These are phyloP conservation scores for Trypanosoma lewisi DNA, from an alignment of 208 protist species.

Conservation along the genomic window DNA sequence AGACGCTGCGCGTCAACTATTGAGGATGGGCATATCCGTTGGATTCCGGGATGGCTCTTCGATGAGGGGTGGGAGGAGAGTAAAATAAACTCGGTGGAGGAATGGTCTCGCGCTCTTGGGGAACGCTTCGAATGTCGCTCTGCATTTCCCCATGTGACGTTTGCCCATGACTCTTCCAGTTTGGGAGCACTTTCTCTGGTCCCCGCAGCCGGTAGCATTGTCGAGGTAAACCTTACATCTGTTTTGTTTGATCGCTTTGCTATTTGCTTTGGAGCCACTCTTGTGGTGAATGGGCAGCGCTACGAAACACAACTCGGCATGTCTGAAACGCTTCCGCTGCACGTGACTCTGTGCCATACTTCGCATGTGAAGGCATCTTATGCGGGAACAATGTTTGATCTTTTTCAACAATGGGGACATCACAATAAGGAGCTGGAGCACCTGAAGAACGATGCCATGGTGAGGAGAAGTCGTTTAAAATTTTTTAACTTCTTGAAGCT, in stretches of 20 bases:
- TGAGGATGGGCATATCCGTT: constrained; percentile 55
- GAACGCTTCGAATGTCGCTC: constrained; percentile 50
- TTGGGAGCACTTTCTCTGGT: neutral
- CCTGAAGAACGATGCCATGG: constrained; percentile 10
- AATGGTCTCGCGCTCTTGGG: constrained; percentile 30
- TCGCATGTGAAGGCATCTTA: constrained; percentile 35
- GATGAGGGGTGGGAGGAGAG: constrained; percentile 25
- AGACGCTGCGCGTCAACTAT: constrained; percentile 3
- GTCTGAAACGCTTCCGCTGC: constrained; percentile 29
- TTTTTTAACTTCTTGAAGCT: constrained; percentile 79
- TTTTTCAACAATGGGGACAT: constrained; percentile 49
- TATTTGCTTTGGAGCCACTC: constrained; percentile 38
- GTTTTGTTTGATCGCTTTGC: constrained; percentile 73
- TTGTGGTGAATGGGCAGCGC: constrained; percentile 10
- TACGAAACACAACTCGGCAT: constrained; percentile 8
- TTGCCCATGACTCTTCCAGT: constrained; percentile 31
- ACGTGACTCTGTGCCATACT: constrained; percentile 62
- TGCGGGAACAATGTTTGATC: constrained; percentile 50
- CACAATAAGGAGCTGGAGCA: constrained; percentile 47
- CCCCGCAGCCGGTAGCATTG: constrained; percentile 29
- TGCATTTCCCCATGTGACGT: constrained; percentile 55
- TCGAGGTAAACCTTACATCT: constrained; percentile 36
- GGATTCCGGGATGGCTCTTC: constrained; percentile 76
- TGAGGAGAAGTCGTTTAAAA: constrained; percentile 75
- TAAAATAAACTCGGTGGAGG: neutral